Evolutionary conservation across 1,284 basidiomycete genomes (phyloP).

Genomic region (Garcileccinum viscosum): DNA sequence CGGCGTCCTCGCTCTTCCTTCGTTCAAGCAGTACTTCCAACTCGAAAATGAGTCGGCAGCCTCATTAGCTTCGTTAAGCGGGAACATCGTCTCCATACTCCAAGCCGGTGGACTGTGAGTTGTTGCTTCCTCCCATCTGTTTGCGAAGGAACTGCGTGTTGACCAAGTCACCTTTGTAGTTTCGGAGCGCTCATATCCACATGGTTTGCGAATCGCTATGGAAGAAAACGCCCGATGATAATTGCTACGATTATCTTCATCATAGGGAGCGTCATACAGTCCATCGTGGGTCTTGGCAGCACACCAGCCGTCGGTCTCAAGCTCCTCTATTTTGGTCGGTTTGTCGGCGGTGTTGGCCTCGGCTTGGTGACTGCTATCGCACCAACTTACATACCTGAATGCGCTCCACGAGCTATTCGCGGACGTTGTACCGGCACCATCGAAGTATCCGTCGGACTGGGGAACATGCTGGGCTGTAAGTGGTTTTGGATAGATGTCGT

Average conservation of each 20-base stretch:
- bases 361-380: conserved; percentile 60
- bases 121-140: conserved; percentile 4
- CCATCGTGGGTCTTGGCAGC: conserved; percentile 51
- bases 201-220: conserved; percentile 50
- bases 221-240: conserved; percentile 55
- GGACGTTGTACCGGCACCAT: conserved; percentile 63
- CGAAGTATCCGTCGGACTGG: conserved; percentile 58
- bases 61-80: conserved; percentile 46
- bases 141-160: not conserved
- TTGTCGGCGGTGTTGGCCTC: conserved; percentile 54
- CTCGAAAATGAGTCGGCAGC: conserved; percentile 44
- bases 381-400: conserved; percentile 65
- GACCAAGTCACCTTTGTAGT: conserved; percentile 17
- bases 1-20: conserved; percentile 51
- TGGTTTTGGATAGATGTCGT: conserved; percentile 18
- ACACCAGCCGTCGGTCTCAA: conserved; percentile 44
- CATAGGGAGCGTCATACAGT: conserved; percentile 60
- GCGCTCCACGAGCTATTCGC: conserved; percentile 60
- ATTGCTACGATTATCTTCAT: conserved; percentile 60
- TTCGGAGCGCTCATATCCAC: conserved; percentile 53
- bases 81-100: conserved; percentile 64
- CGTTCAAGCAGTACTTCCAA: conserved; percentile 55
- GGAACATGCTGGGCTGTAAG: conserved; percentile 58
- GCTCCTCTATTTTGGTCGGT: conserved; percentile 54
- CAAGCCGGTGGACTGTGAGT: conserved; percentile 66